Evolutionary conservation across 106 monocot species (phyloP).

Genomic region (Platanthera zijinensis): DNA sequence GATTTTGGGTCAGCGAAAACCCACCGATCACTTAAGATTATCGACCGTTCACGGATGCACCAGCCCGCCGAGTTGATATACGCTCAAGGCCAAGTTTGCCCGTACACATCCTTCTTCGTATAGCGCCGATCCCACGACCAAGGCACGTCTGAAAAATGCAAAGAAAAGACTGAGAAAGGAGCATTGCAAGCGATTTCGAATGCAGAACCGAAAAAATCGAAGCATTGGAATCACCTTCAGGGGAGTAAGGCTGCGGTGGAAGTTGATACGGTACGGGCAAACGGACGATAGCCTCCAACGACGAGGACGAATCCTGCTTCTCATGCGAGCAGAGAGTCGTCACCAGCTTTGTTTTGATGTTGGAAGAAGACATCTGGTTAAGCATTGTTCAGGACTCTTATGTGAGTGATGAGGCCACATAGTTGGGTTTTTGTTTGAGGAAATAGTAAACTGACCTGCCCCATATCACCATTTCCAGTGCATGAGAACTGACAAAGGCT

Average conservation of each 20-base stretch:
- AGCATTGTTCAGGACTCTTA: constrained; percentile 2
- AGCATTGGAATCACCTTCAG: constrained; percentile 47
- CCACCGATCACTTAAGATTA: background rate
- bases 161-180: background rate
- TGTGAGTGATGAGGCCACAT: background rate
- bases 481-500: constrained; percentile 48
- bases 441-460: constrained; percentile 15
- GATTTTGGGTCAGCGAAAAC: background rate
- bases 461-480: constrained; percentile 21
- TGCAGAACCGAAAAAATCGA: background rate
- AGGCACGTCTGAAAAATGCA: constrained; percentile 61
- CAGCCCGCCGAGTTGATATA: background rate
- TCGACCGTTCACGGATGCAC: background rate
- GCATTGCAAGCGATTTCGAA: background rate
- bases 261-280: constrained; percentile 88
- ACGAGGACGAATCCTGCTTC: constrained; percentile 4
- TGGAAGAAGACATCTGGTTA: background rate
- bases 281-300: constrained; percentile 30
- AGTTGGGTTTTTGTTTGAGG: background rate
- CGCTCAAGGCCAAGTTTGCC: constrained; percentile 59
- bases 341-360: constrained; percentile 33
- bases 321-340: constrained; percentile 49
- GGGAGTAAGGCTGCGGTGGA: constrained; percentile 67
- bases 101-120: constrained; percentile 80
- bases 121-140: constrained; percentile 93